Base-by-base conservation (phyloP, 2,329 filamentous ascomycete genomes). In the Xylaria sp. region DNA sequence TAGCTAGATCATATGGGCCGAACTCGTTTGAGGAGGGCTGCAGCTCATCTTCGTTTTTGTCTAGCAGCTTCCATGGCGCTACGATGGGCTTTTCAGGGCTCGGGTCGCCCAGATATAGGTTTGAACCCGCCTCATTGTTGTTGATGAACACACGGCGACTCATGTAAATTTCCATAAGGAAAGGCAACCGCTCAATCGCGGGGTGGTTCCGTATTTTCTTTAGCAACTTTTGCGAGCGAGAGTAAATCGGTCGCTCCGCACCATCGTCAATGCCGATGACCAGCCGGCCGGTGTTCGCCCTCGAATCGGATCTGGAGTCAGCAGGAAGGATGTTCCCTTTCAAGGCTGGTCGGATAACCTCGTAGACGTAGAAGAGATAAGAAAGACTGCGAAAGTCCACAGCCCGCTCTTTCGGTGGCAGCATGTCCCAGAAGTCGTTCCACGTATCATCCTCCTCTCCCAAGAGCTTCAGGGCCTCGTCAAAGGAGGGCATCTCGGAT, bases 391-490 rank as follows among this genome's bases (percentile, higher is more conserved):
- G 51, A 43, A 41, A 54, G 51, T 54, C 37, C 23, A 17, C 19
- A 41, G 51, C 31, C 31, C 35, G 51, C 8, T 54, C 51, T 41
- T 54, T 43, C 17, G 51, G 51, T 27, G 51, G 51, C 17, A 54
- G 51, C 38, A 54, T 54, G 51, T 33, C 33, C 51, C 51, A 54
- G 35, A 41, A 54, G 51, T 54, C 51, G 35, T 54, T 41, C 51
- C 51, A 54, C 27, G 23, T 38, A 9, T 44, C 51, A 27, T 54
- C 51, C 51, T 40, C 51, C 51, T 54, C 51, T 29, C 51, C 35
- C 37, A 54, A 43, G 51, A 37, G 33, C 37, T 54, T 54, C 35
- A 54, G 33, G n/a, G 35, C 21, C 35, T 27, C 51, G 37, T 54
- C 51, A 29, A 54, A 43, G 23, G 33, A 29, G 21, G 51, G 51